phyloP scores from a whole-genome alignment of 257 asterid species.

The Cynanchum wilfordii region DNA sequence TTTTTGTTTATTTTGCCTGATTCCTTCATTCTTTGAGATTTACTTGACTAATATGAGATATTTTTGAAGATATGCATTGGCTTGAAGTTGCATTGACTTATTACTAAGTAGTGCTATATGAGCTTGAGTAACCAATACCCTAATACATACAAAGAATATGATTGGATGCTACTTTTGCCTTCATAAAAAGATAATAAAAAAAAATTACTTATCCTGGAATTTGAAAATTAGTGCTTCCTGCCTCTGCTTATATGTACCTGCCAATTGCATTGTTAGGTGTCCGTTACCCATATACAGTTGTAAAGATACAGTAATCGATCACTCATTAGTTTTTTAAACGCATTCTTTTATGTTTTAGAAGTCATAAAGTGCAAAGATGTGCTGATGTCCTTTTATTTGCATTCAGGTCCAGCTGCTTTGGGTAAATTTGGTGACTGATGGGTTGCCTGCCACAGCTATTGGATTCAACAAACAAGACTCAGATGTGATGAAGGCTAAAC shows the following conservation, averaged over 20 bases:
- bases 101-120: not conserved
- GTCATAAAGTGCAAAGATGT: constrained; percentile 6
- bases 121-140: not conserved
- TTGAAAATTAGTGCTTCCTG: not conserved
- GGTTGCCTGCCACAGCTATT: constrained; percentile 99
- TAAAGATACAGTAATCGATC: not conserved
- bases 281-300: not conserved
- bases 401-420: constrained; percentile 96
- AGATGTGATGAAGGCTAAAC: constrained; percentile 97
- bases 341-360: not conserved
- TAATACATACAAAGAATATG: not conserved
- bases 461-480: constrained; percentile 98
- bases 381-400: constrained; percentile 14
- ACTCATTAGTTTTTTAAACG: not conserved
- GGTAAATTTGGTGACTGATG: constrained; percentile 99
- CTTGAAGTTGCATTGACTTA: not conserved
- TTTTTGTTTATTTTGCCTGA: not conserved
- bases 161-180: not conserved
- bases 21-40: not conserved
- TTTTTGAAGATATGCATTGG: no score
- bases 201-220: no score
- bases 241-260: not conserved
- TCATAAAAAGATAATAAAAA: not conserved
- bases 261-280: not conserved
- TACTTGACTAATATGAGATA: not conserved